These are phyloP conservation scores for Aurantiochytrium sp. DNA, from an alignment of 108 stramenopile genomes.

Conservation along the genomic window DNA sequence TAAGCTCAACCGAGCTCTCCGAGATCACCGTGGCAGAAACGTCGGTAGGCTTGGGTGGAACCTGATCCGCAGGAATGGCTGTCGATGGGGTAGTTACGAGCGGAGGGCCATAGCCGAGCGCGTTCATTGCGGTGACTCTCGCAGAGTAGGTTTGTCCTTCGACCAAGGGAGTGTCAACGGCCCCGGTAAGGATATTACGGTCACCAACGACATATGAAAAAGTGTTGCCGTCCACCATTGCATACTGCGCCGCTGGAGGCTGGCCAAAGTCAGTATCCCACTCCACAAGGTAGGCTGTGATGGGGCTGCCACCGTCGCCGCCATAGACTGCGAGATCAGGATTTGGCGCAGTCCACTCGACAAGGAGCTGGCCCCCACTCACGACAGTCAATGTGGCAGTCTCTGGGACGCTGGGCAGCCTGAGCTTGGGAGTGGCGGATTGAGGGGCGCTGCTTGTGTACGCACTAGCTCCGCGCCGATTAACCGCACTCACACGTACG, in stretches of 20 bases:
- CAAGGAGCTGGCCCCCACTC: conserved; percentile 57
- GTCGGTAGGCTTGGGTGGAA: conserved; percentile 41
- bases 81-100: conserved; percentile 35
- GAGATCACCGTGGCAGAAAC: conserved; percentile 23
- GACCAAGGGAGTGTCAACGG: conserved; percentile 45
- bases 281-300: conserved; percentile 70
- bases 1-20: conserved; percentile 34
- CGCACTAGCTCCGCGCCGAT: conserved; percentile 44
- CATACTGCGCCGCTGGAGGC: conserved; percentile 53
- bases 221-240: conserved; percentile 35
- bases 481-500: conserved; percentile 63
- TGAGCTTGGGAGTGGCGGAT: conserved; percentile 21
- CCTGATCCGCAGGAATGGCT: conserved; percentile 52
- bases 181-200: conserved; percentile 64
- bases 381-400: conserved; percentile 17
- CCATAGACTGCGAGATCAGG: conserved; percentile 52
- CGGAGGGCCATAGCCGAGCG: conserved; percentile 51
- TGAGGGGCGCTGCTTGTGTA: conserved; percentile 8
- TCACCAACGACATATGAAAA: conserved; percentile 57
- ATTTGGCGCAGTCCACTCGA: conserved; percentile 58
- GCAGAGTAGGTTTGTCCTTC: conserved; percentile 57
- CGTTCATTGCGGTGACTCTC: conserved; percentile 66
- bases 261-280: conserved; percentile 61
- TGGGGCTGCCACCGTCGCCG: conserved; percentile 68
- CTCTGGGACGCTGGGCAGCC: conserved; percentile 38